Percentiles rank a stretch among this genome's conserved stretches.
These are phyloP conservation scores for Parascedosporium putredinis DNA, from an alignment of 2,329 filamentous ascomycete genomes.

Conservation along the genomic window DNA sequence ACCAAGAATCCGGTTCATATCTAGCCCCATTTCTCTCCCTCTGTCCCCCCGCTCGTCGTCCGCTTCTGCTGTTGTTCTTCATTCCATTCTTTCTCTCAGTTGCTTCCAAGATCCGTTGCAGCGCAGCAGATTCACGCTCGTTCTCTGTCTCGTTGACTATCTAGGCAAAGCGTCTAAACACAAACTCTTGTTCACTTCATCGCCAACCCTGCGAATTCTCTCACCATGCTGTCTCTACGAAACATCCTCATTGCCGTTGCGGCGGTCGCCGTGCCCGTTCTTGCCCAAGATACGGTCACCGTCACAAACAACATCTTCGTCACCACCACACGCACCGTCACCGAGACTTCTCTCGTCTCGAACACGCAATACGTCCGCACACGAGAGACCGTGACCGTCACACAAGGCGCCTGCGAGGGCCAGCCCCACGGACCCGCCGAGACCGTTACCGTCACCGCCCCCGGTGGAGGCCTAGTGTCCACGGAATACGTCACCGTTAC, in stretches of 20 bases:
- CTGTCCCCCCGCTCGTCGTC: too few species aligned
- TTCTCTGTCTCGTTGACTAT: too few species aligned
- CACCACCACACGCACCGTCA: not conserved
- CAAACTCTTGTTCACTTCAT: too few species aligned
- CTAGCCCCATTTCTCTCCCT: not conserved
- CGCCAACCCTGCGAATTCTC: too few species aligned
- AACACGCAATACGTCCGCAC: not conserved
- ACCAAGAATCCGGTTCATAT: not conserved
- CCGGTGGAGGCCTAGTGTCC: not conserved
- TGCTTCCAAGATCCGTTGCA: too few species aligned
- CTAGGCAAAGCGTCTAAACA: too few species aligned
- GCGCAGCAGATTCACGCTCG: not conserved
- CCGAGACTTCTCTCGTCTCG: not conserved
- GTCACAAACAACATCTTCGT: not conserved
- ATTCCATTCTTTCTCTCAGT: not conserved
- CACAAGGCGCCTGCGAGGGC: not conserved
- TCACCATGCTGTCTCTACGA: conserved; percentile 14
- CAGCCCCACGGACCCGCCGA: not conserved
- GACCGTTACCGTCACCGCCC: not conserved
- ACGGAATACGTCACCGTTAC: not conserved
- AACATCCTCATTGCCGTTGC: not conserved
- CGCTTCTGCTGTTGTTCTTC: not conserved
- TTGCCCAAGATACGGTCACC: not conserved
- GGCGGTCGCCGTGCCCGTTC: not conserved
- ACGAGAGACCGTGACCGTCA: not conserved